Evolutionary conservation across 179 eudicot genomes (phyloP).

Genomic region (Beta corolliflora): DNA sequence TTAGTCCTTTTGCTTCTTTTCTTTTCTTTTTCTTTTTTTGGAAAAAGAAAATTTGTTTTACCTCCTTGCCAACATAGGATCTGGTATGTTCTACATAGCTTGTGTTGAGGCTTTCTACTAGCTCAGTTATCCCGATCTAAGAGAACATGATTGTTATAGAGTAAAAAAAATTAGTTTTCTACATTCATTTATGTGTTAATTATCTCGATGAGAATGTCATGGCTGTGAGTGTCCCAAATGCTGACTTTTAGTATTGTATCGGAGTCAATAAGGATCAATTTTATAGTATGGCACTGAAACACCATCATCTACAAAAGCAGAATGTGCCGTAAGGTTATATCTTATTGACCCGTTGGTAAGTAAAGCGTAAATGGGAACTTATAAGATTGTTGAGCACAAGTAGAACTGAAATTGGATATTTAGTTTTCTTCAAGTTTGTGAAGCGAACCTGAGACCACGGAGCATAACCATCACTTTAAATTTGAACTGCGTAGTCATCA

Average conservation of each 20-base stretch:
- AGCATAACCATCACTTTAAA: too few species aligned
- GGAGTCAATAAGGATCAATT: neutral
- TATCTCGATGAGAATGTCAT: neutral
- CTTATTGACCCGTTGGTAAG: neutral
- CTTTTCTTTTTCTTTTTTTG: too few species aligned
- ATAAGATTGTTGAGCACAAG: neutral
- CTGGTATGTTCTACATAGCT: neutral
- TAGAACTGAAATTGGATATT: neutral
- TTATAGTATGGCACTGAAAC: neutral
- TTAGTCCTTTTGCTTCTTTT: too few species aligned
- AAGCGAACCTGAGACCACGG: neutral
- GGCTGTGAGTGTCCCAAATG: neutral
- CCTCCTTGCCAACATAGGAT: neutral
- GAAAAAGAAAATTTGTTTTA: neutral
- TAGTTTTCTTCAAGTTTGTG: neutral
- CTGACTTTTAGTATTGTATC: neutral
- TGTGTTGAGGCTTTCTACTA: neutral
- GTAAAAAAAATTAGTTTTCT: neutral
- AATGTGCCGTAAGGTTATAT: neutral
- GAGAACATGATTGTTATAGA: neutral
- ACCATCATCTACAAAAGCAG: neutral
- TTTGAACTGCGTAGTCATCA: neutral
- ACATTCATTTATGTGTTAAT: too few species aligned
- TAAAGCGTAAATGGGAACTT: neutral
- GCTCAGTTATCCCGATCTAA: neutral